Evolutionary conservation across 306 rosid species (phyloP).

Genomic region (Abrus precatorius): DNA sequence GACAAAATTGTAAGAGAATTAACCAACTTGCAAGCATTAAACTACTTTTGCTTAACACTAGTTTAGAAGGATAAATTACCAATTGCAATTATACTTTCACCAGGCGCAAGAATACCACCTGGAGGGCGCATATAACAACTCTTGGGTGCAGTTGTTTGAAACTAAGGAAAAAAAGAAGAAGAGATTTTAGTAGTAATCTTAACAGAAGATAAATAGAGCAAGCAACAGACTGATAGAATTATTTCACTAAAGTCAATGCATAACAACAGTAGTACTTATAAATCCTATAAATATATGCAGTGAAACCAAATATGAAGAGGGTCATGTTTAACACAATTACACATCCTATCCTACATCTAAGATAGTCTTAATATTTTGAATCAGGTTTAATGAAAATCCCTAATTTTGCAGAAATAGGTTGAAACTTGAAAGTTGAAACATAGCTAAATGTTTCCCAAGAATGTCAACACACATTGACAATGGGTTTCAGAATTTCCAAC

Average conservation of each 20-base stretch:
- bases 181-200: constrained; percentile 22
- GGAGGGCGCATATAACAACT: constrained; percentile 98
- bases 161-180: constrained; percentile 58
- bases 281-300: neutral
- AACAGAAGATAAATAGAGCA: neutral
- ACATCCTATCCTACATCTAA: constrained; percentile 1
- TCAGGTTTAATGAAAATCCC: neutral
- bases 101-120: constrained; percentile 85
- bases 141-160: constrained; percentile 97
- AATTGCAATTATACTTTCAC: constrained; percentile 81
- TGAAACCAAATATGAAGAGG: constrained; percentile 28
- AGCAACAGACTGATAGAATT: neutral
- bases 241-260: neutral
- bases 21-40: constrained; percentile 29
- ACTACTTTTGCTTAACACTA: constrained; percentile 27
- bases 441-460: constrained; percentile 12
- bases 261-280: neutral
- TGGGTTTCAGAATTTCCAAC: neutral
- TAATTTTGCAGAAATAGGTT: neutral
- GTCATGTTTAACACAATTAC: constrained; percentile 1
- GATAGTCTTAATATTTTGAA: constrained; percentile 20
- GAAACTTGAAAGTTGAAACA: too few species aligned
- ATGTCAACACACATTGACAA: constrained; percentile 27
- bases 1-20: constrained; percentile 36
- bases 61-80: constrained; percentile 61